Percentiles rank a stretch among this genome's conserved stretches.
Evolutionary conservation across 441 rosid genomes (phyloP).

Genomic region (Breynia disticha): DNA sequence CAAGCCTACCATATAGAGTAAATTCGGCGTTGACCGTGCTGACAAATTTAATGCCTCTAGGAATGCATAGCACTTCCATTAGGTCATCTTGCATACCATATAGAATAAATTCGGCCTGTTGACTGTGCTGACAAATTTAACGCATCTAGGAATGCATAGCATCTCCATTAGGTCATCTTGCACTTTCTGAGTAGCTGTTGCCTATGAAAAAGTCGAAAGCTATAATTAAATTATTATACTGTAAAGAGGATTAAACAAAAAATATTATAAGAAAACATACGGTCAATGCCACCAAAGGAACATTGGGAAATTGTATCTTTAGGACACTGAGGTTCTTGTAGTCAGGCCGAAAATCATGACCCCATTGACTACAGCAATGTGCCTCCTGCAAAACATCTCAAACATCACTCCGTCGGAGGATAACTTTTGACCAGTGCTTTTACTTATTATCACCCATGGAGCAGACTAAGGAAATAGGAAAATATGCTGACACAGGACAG

Average conservation of each 20-base stretch:
- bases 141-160: conserved; percentile 77
- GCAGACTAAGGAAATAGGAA: background rate
- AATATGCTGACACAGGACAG: background rate
- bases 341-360: conserved; percentile 99
- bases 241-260: background rate
- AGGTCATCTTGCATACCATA: conserved; percentile 82
- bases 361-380: conserved; percentile 99
- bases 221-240: conserved; percentile 9
- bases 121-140: conserved; percentile 91
- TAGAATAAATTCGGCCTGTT: conserved; percentile 97
- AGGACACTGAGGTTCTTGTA: conserved; percentile 90
- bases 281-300: conserved; percentile 87
- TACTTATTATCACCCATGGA: background rate
- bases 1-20: conserved; percentile 78
- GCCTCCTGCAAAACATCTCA: conserved; percentile 73
- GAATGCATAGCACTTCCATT: conserved; percentile 81
- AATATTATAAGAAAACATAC: conserved; percentile 32
- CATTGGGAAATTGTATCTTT: conserved; percentile 85
- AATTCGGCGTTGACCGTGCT: conserved; percentile 97
- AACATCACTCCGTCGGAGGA: background rate
- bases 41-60: conserved; percentile 73
- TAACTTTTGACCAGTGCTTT: background rate
- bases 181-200: conserved; percentile 93
- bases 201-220: conserved; percentile 37
- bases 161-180: conserved; percentile 86